Evolutionary conservation across 495 filamentous ascomycete species (phyloP).

Genomic region (Podospora didyma): DNA sequence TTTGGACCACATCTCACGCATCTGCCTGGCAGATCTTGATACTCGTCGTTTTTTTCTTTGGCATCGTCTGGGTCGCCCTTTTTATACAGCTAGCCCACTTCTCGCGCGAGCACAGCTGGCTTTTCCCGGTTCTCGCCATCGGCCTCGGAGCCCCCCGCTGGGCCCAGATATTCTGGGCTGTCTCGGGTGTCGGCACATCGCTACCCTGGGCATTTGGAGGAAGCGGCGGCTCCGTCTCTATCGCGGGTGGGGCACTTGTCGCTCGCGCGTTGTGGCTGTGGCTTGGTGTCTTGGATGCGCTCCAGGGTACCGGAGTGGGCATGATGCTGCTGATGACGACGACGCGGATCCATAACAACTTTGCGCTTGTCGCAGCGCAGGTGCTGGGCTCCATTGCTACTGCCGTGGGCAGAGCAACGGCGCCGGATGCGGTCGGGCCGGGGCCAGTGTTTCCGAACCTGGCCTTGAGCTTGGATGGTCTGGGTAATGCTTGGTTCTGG

Average conservation of each 20-base stretch:
- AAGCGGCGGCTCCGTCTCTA: neutral
- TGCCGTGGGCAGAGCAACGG: slow-evolving; percentile 51
- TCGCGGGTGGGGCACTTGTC: slow-evolving; percentile 42
- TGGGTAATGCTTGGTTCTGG: slow-evolving; percentile 62
- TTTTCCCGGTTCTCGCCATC: slow-evolving; percentile 59
- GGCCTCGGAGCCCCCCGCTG: slow-evolving; percentile 59
- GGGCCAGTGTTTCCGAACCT: slow-evolving; percentile 59
- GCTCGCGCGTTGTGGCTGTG: slow-evolving; percentile 57
- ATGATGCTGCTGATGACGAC: slow-evolving; percentile 60
- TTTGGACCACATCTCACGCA: slow-evolving; percentile 47
- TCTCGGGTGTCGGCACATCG: slow-evolving; percentile 50
- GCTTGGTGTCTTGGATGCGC: slow-evolving; percentile 56
- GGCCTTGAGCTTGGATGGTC: slow-evolving; percentile 31
- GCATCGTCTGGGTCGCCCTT: slow-evolving; percentile 47
- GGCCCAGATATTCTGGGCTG: slow-evolving; percentile 60
- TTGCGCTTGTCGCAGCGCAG: slow-evolving; percentile 51
- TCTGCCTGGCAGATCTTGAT: slow-evolving; percentile 46
- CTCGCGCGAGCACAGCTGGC: slow-evolving; percentile 56
- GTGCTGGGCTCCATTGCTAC: slow-evolving; percentile 51
- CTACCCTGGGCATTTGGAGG: slow-evolving; percentile 50
- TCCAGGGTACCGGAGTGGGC: slow-evolving; percentile 56
- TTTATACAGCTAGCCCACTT: slow-evolving; percentile 44
- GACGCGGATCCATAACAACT: slow-evolving; percentile 53
- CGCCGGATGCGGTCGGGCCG: slow-evolving; percentile 54
- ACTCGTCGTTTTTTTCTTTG: slow-evolving; percentile 54